Evolutionary conservation across 2,329 filamentous ascomycete species (phyloP).

Genomic region (Ceratocystis albifundus): DNA sequence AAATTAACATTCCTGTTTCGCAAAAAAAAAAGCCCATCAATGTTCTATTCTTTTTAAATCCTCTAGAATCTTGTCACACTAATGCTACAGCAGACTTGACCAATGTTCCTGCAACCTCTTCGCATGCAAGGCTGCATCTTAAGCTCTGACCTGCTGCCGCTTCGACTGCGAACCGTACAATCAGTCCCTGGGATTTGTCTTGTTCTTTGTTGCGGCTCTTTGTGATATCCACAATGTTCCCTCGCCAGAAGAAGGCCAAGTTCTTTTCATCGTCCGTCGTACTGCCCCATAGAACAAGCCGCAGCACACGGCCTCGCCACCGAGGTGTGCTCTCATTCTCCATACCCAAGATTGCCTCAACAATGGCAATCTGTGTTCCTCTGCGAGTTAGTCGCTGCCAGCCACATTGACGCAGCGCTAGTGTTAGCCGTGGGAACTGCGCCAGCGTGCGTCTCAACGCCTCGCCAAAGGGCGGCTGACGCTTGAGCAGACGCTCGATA

Average conservation of each 20-base stretch:
- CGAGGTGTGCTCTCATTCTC: constrained; percentile 49
- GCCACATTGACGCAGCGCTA: constrained; percentile 29
- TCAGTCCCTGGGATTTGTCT: not conserved
- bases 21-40: not conserved
- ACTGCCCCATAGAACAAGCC: constrained; percentile 41
- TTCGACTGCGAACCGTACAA: constrained; percentile 32
- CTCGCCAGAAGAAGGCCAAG: constrained; percentile 56
- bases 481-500: constrained; percentile 65
- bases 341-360: constrained; percentile 59
- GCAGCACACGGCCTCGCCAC: constrained; percentile 55
- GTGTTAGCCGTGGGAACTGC: constrained; percentile 52
- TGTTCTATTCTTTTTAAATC: not conserved
- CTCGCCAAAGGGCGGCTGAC: constrained; percentile 72
- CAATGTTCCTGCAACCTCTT: constrained; percentile 61
- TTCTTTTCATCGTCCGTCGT: constrained; percentile 35
- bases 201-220: constrained; percentile 26
- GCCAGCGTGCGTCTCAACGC: constrained; percentile 53
- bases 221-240: constrained; percentile 54
- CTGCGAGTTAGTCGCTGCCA: constrained; percentile 17
- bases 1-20: not conserved
- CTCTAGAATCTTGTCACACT: not conserved
- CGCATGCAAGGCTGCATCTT: constrained; percentile 66
- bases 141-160: constrained; percentile 44
- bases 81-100: constrained; percentile 26
- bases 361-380: constrained; percentile 31